phyloP scores from a whole-genome alignment of 139 green algal species.

The Pseudopediastrum boryanum region DNA sequence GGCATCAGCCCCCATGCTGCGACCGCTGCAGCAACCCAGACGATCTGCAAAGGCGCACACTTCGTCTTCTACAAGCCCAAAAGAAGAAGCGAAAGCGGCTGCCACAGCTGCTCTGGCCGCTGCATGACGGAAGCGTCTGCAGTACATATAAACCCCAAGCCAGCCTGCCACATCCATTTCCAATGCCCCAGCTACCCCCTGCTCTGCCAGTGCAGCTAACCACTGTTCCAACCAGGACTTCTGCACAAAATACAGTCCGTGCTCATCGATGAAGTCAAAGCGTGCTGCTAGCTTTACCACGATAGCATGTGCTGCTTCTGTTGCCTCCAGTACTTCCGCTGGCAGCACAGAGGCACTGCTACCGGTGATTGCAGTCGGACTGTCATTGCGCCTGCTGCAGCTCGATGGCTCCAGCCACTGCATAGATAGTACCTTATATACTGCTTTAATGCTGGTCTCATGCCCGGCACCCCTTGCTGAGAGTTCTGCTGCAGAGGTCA shows the following conservation, averaged over 20 bases:
- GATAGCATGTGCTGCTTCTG: constrained; percentile 1
- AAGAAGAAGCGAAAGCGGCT: neutral
- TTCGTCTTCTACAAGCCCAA: neutral
- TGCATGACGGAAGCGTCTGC: constrained; percentile 8
- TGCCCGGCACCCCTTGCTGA: too few relatives aligned
- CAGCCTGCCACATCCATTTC: neutral
- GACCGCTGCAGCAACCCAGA: neutral
- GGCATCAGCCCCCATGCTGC: neutral
- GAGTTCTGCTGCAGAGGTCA: too few relatives aligned
- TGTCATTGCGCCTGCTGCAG: neutral
- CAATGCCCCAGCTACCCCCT: neutral
- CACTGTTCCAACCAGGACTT: constrained; percentile 5
- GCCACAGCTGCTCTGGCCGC: constrained; percentile 2
- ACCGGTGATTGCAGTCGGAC: neutral
- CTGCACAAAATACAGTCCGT: constrained; percentile 23
- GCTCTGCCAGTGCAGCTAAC: neutral
- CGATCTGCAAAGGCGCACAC: neutral
- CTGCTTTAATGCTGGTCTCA: too few relatives aligned
- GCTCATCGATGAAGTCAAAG: neutral
- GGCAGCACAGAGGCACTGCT: neutral
- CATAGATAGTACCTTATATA: too few relatives aligned
- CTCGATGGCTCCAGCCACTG: neutral
- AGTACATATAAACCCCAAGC: constrained; percentile 14
- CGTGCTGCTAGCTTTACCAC: neutral
- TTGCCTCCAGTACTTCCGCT: neutral